Base-by-base conservation (phyloP, 2,329 filamentous ascomycete genomes). In the Ophiostoma sp. region DNA sequence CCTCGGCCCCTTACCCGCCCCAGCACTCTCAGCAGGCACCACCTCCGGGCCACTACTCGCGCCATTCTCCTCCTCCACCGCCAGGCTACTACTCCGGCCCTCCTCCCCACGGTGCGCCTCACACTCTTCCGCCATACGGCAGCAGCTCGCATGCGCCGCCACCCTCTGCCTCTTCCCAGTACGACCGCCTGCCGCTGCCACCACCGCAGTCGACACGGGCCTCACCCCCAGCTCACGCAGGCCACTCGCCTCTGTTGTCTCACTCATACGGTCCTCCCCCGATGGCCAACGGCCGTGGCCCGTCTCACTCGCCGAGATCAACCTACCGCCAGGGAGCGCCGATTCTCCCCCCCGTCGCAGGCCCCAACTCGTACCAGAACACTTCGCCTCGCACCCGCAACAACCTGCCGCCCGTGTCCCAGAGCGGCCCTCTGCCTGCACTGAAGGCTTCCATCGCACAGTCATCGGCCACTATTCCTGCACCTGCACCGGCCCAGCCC, bases 1-100 rank as follows among this genome's bases (percentile, higher is more conserved):
- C 66, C 70, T 73, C 74, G 70, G 77, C 74, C 9, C 40, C 71
- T 11, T 77, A 77, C 65, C 74, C 75, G 16, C 73, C 65, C 55
- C 72, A 66, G n/a, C 66, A 70, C 60, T 27, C 60, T 11, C 60
- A 63, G 40, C 63, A 67, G 45, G 64, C 40, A 8, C 71, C 70
- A 55, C 71, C 67, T 8, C 70, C 69, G 3, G 69, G 69, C 40
- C 72, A 70, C 47, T 73, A 74, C 52, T 73, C 71, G n/a, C 72
- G 73, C 6, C 72, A 72, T 60, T 70, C 72, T 16, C 74, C 76
- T 64, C 73, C 73, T 45, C 76, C 75, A 5, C 75, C 75, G 12
- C 64, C 71, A 4, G 70, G 75, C 0, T 77, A 78, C 66, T 66
- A 69, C 49, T 9, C 44, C 9, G 47, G 64, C 49, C 70, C 64